Evolutionary conservation across 2,329 filamentous ascomycete genomes (phyloP).

Genomic region (Botrytis byssoidea): DNA sequence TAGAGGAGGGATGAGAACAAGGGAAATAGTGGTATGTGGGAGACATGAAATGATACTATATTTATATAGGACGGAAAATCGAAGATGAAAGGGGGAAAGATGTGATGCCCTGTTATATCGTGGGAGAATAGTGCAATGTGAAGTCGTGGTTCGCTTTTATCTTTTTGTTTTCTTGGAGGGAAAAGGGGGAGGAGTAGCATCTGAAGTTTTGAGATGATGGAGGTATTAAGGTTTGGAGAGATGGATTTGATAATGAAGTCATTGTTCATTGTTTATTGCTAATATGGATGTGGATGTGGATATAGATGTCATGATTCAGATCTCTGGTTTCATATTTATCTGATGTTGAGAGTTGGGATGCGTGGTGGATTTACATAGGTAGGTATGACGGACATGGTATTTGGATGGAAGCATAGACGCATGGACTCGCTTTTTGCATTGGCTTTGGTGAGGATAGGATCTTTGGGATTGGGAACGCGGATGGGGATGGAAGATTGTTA

Average conservation of each 20-base stretch:
- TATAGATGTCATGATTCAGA: background rate
- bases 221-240: background rate
- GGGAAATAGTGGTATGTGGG: too few relatives aligned
- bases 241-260: background rate
- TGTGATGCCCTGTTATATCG: too few relatives aligned
- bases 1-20: background rate
- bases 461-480: too few relatives aligned
- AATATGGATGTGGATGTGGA: background rate
- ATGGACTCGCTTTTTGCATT: background rate
- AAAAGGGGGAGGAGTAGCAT: background rate
- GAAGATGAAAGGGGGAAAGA: too few relatives aligned
- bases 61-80: too few relatives aligned
- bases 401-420: background rate
- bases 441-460: background rate
- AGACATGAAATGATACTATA: background rate
- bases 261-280: background rate
- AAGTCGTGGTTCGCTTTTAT: too few relatives aligned
- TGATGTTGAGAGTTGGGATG: background rate
- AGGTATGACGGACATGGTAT: background rate
- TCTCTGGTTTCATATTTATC: background rate
- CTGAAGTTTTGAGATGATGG: background rate
- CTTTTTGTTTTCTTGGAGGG: too few relatives aligned
- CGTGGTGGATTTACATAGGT: background rate
- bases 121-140: too few relatives aligned
- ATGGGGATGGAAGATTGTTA: too few relatives aligned